Percentiles rank a stretch among this genome's conserved stretches.
Evolutionary conservation across 495 filamentous ascomycete genomes (phyloP).

Genomic region (Aspergillus olivimuriae): DNA sequence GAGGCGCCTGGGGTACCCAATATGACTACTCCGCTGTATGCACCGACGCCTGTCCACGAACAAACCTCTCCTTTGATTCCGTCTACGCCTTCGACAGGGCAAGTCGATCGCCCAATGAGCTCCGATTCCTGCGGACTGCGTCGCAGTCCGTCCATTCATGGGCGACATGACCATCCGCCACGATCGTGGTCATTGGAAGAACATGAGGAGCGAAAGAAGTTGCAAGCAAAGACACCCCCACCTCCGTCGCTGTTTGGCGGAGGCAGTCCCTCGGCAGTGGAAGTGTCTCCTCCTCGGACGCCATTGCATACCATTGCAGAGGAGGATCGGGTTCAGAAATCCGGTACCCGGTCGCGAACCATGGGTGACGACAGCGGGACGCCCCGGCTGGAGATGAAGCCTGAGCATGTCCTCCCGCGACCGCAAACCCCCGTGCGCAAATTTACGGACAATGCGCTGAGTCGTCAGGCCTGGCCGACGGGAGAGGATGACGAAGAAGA

Average conservation of each 20-base stretch:
- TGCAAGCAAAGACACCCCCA: constrained; percentile 13
- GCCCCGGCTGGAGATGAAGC: constrained; percentile 38
- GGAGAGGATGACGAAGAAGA: constrained; percentile 34
- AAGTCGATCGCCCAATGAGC: neutral
- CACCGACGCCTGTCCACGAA: constrained; percentile 32
- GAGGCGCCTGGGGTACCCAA: too few relatives aligned
- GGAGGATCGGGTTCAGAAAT: constrained; percentile 15
- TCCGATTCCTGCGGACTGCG: constrained; percentile 24
- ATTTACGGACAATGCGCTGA: constrained; percentile 47
- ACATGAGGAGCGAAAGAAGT: too few relatives aligned
- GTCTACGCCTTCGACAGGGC: constrained; percentile 40
- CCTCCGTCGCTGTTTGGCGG: constrained; percentile 25
- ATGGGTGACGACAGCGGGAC: constrained; percentile 22
- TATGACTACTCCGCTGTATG: constrained; percentile 11
- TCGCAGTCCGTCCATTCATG: constrained; percentile 35
- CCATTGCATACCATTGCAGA: constrained; percentile 36
- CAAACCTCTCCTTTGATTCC: constrained; percentile 47
- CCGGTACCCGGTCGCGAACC: constrained; percentile 10
- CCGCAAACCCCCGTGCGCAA: constrained; percentile 36
- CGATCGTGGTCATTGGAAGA: constrained; percentile 31
- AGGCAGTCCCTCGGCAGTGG: constrained; percentile 11
- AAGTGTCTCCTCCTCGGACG: constrained; percentile 32
- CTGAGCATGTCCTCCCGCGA: constrained; percentile 37
- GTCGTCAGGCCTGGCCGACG: constrained; percentile 44
- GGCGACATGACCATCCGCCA: constrained; percentile 23